Evolutionary conservation across 2,329 filamentous ascomycete genomes (phyloP), one percentile per base, ranked within the genome.

Genomic region (Amphichorda felina): DNA sequence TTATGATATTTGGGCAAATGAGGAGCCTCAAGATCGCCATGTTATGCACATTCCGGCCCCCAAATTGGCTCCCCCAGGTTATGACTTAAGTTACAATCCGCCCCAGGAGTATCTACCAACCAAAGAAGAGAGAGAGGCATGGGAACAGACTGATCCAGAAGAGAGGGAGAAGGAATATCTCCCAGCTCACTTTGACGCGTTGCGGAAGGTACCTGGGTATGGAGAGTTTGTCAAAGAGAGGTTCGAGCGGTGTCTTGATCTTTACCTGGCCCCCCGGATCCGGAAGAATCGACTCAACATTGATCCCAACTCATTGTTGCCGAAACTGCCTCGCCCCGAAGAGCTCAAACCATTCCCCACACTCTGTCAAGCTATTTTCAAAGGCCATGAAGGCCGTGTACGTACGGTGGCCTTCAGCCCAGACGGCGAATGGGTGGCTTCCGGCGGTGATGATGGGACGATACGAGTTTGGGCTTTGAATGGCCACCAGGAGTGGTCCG

Each of bases 341-440:
- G 89, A 98, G 50, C 70, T 98, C 38, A 86, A 86, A 50, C 91
- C 91, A 2, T 98, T 96, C 68, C 91, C 91, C 11, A 94, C 88
- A 0, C 77, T 85, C 8, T 89, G 84, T 47, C 82, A 88, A 30
- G 85, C 86, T 5, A 72, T 94, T 10, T 96, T 91, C 66, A 69
- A 76, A 42, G 89, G 89, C 9, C 91, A 98, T 51, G 76, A 86
- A 42, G 89, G 89, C 13, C 78, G 87, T 37, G 88, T 98, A 25
- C 78, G 91, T 34, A 82, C 81, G 34, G 72, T 94, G 11, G 72
- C 84, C 7, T 76, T 96, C 43, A 89, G 94, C 54, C 87, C 91
- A 3, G 78, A 79, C 28, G 87, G 91, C 29, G 70, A 80, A 40
- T 95, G 79, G 69, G 64, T 96, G 39, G 91, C 91, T 2, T 94